phyloP scores from a whole-genome alignment of 1,284 basidiomycete species.

The Trichosporon sp. region DNA sequence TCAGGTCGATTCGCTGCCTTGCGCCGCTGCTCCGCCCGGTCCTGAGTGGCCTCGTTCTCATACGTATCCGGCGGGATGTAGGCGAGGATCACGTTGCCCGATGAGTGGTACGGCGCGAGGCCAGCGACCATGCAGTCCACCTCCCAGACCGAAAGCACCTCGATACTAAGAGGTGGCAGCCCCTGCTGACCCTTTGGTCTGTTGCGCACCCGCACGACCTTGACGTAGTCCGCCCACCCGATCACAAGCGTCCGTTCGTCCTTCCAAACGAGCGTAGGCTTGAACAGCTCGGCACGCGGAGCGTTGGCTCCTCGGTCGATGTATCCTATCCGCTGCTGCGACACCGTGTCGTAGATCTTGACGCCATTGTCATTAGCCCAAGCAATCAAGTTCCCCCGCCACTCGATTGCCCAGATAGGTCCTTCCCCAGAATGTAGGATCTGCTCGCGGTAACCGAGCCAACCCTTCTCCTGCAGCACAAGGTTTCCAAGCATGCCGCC shows the following conservation, averaged over 20 bases:
- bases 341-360: slow-evolving; percentile 85
- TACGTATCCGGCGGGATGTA: slow-evolving; percentile 62
- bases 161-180: slow-evolving; percentile 61
- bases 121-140: slow-evolving; percentile 95
- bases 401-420: slow-evolving; percentile 88
- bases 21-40: slow-evolving; percentile 71
- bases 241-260: slow-evolving; percentile 87
- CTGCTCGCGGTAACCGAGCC: slow-evolving; percentile 93
- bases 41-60: slow-evolving; percentile 68
- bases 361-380: slow-evolving; percentile 97
- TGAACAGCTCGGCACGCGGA: slow-evolving; percentile 89
- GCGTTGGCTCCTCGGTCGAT: slow-evolving; percentile 80
- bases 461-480: slow-evolving; percentile 88
- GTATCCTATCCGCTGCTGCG: slow-evolving; percentile 79
- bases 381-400: slow-evolving; percentile 83
- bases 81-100: slow-evolving; percentile 80
- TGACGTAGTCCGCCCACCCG: slow-evolving; percentile 93
- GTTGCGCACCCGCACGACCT: slow-evolving; percentile 73
- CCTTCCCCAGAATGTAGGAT: slow-evolving; percentile 86
- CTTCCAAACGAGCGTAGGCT: slow-evolving; percentile 88
- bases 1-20: slow-evolving; percentile 86
- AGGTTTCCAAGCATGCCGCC: slow-evolving; percentile 90
- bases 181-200: slow-evolving; percentile 62
- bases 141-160: slow-evolving; percentile 88
- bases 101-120: slow-evolving; percentile 69